A percentile compares a stretch with the other conserved stretches of the same genome.
phyloP scores from a whole-genome alignment of 192 early-diverging fungal species.

The Rhizophlyctis rosea region DNA sequence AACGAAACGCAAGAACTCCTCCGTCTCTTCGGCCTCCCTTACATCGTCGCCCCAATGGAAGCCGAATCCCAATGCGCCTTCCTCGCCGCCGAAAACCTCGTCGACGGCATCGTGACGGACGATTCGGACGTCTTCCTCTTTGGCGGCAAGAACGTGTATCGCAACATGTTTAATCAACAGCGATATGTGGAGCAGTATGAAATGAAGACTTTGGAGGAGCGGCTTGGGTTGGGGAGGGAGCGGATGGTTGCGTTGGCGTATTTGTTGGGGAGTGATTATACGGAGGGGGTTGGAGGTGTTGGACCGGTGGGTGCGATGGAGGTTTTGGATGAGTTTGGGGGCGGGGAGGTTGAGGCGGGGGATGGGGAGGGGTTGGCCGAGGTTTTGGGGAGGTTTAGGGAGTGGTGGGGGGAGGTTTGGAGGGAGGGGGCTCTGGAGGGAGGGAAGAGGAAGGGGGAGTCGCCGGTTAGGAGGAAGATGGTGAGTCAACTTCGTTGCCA shows the following conservation, averaged over 20 bases:
- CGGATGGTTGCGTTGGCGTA: conserved; percentile 82
- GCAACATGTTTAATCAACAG: conserved; percentile 90
- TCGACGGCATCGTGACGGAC: conserved; percentile 95
- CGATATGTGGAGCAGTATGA: conserved; percentile 86
- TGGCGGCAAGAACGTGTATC: conserved; percentile 73
- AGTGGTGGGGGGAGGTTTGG: conserved; percentile 53
- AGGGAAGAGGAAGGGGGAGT: conserved; percentile 4
- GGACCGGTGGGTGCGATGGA: conserved; percentile 90
- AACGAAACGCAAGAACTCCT: conserved; percentile 73
- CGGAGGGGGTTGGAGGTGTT: conserved; percentile 80
- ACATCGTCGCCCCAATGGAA: conserved; percentile 90
- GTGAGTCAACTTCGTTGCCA: no score
- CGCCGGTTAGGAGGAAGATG: no score
- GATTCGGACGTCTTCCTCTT: conserved; percentile 98
- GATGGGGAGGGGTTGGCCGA: conserved; percentile 40
- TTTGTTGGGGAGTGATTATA: conserved; percentile 97
- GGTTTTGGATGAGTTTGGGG: conserved; percentile 72
- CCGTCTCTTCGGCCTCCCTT: conserved; percentile 91
- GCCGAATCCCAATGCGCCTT: conserved; percentile 96
- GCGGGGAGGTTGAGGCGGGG: conserved; percentile 32
- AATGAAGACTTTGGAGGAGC: conserved; percentile 55
- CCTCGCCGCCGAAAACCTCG: conserved; percentile 48
- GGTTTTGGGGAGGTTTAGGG: conserved; percentile 61
- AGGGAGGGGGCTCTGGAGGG: conserved; percentile 2
- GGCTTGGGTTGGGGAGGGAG: conserved; percentile 66